Evolutionary conservation across 495 filamentous ascomycete species (phyloP).

Genomic region (Lentithecium fluviatile): DNA sequence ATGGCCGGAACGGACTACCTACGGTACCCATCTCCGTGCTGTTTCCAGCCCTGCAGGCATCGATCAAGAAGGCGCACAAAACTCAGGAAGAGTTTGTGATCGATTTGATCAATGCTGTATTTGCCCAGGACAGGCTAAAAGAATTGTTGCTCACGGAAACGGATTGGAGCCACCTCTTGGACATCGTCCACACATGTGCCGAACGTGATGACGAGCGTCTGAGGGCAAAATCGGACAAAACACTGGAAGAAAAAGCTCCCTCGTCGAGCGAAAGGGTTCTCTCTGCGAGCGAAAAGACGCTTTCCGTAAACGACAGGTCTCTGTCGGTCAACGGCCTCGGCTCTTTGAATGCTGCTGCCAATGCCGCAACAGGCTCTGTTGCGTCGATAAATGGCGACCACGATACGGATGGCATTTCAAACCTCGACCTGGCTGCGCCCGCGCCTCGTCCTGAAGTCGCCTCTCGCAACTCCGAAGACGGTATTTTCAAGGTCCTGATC

Average conservation of each 20-base stretch:
- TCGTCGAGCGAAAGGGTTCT: background rate
- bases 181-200: conserved; percentile 27
- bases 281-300: background rate
- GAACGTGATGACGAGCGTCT: conserved; percentile 17
- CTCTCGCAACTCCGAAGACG: background rate
- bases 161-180: conserved; percentile 34
- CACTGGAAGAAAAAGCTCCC: background rate
- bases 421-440: background rate
- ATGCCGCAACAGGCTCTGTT: background rate
- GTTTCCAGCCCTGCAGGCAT: conserved; percentile 25
- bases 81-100: conserved; percentile 25
- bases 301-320: no score
- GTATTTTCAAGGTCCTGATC: conserved; percentile 17
- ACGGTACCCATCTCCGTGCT: conserved; percentile 32
- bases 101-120: conserved; percentile 18
- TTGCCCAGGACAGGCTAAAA: conserved; percentile 21
- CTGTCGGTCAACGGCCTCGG: no score
- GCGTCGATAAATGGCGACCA: conserved; percentile 1
- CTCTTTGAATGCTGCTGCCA: background rate
- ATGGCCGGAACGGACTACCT: conserved; percentile 29
- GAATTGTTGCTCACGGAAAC: conserved; percentile 27
- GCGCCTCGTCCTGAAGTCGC: background rate
- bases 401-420: conserved; percentile 7
- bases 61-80: conserved; percentile 14
- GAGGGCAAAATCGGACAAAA: background rate